Evolutionary conservation across 2,329 filamentous ascomycete genomes (phyloP).

Genomic region (Xylaria sp.): DNA sequence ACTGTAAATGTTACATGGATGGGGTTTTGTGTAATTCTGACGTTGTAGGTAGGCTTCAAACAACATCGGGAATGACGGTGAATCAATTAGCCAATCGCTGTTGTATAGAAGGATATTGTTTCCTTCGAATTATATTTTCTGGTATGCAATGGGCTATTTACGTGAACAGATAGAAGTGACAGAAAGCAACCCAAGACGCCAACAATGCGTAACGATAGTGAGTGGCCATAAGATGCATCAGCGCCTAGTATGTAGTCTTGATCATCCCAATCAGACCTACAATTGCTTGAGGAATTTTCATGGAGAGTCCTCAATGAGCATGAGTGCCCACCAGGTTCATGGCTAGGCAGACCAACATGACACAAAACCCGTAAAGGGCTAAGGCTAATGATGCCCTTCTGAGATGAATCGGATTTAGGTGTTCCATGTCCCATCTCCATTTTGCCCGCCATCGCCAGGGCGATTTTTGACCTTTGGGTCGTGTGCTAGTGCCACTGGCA

Average conservation of each 20-base stretch:
- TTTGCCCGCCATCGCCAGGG: constrained; percentile 59
- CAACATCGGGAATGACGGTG: neutral
- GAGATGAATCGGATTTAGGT: constrained; percentile 69
- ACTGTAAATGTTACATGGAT: too few relatives aligned
- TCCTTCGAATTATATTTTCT: constrained; percentile 1
- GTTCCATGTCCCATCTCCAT: constrained; percentile 65
- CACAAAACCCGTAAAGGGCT: constrained; percentile 80
- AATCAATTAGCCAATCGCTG: neutral
- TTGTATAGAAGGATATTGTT: neutral
- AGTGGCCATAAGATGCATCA: constrained; percentile 7
- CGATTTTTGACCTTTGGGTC: constrained; percentile 45
- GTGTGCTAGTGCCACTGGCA: constrained; percentile 44
- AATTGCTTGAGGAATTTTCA: neutral
- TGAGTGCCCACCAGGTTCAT: constrained; percentile 84
- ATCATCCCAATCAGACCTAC: too few relatives aligned
- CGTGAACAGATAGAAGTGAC: constrained; percentile 7
- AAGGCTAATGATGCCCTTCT: constrained; percentile 76
- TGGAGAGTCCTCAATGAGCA: constrained; percentile 55
- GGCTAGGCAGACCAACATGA: constrained; percentile 87
- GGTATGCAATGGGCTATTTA: constrained; percentile 22
- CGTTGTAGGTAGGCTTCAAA: too few relatives aligned
- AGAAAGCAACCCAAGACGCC: constrained; percentile 24
- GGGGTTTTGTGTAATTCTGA: too few relatives aligned
- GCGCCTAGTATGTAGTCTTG: constrained; percentile 15
- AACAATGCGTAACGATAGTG: constrained; percentile 26